Conservation (phyloP, 139 green algal species). For the Gonium pectorale region DNA sequence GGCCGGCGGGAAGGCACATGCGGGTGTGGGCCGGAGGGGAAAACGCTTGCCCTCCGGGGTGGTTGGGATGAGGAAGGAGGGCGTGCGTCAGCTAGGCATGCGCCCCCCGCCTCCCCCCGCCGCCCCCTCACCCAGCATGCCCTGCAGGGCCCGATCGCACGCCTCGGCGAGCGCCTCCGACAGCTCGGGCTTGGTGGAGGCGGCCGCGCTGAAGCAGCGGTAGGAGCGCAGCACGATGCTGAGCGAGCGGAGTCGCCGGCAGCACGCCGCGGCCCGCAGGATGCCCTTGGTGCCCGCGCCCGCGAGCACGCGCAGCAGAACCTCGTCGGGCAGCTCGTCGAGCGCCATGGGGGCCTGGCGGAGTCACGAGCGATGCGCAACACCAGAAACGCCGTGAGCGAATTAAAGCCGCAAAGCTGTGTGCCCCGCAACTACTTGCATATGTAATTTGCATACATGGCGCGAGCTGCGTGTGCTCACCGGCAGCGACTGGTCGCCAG, state of each 20-base stretch:
- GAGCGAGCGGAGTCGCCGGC: not conserved
- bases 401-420: too few species aligned
- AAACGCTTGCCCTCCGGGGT: too few species aligned
- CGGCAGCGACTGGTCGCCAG: too few species aligned
- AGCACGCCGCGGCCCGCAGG: not conserved
- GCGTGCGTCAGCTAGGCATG: not conserved
- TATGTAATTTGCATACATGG: too few species aligned
- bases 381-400: too few species aligned
- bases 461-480: too few species aligned
- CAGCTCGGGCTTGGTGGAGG: conserved; percentile 1
- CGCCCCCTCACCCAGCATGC: conserved; percentile 29
- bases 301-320: conserved; percentile 9
- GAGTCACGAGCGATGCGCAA: too few species aligned
- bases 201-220: not conserved
- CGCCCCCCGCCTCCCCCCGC: too few species aligned
- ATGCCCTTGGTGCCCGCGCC: conserved; percentile 11
- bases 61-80: too few species aligned
- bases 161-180: not conserved
- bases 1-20: too few species aligned
- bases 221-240: not conserved
- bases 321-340: conserved; percentile 3
- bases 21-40: too few species aligned
- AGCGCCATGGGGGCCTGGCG: not conserved
- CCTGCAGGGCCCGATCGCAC: not conserved
- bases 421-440: too few species aligned